These are phyloP conservation scores for Wallacemonas sp. DNA, from an alignment of 208 protist genomes.

Conservation along the genomic window DNA sequence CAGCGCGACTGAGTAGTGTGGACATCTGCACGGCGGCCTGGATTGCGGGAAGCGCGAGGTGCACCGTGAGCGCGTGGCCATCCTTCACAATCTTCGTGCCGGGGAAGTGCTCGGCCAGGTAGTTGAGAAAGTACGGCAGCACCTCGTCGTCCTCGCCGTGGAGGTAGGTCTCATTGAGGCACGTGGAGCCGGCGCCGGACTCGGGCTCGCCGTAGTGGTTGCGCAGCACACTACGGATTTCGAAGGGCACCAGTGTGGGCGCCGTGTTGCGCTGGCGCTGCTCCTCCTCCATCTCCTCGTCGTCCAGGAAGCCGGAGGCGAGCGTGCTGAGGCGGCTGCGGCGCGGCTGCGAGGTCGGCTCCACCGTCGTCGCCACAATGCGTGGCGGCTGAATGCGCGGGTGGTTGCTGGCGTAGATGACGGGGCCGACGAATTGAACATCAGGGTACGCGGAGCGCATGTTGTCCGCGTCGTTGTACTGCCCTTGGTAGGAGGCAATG, in stretches of 20 bases:
- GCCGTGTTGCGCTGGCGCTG: constrained; percentile 1
- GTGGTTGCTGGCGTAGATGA: constrained; percentile 68
- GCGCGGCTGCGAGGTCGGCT: neutral
- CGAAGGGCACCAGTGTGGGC: constrained; percentile 46
- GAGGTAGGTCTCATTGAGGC: constrained; percentile 7
- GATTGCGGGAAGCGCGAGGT: constrained; percentile 62
- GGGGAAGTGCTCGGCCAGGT: constrained; percentile 65
- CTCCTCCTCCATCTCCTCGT: constrained; percentile 10
- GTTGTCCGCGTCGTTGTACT: constrained; percentile 88
- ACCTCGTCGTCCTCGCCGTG: constrained; percentile 40
- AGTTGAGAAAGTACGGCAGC: constrained; percentile 74
- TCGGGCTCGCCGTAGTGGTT: constrained; percentile 12
- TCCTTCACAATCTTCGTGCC: constrained; percentile 59
- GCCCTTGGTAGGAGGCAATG: constrained; percentile 77
- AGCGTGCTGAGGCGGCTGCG: constrained; percentile 17
- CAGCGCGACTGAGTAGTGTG: constrained; percentile 48
- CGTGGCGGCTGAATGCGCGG: constrained; percentile 53
- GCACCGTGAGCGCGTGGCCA: constrained; percentile 64
- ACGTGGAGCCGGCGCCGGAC: neutral
- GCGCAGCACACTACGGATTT: constrained; percentile 57
- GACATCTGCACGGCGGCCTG: constrained; percentile 64
- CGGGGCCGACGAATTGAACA: constrained; percentile 69
- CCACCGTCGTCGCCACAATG: neutral
- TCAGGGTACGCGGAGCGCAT: constrained; percentile 75
- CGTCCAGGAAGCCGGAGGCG: constrained; percentile 8